Evolutionary conservation across 2,329 filamentous ascomycete genomes (phyloP).

Genomic region (Cytospora piceicola): DNA sequence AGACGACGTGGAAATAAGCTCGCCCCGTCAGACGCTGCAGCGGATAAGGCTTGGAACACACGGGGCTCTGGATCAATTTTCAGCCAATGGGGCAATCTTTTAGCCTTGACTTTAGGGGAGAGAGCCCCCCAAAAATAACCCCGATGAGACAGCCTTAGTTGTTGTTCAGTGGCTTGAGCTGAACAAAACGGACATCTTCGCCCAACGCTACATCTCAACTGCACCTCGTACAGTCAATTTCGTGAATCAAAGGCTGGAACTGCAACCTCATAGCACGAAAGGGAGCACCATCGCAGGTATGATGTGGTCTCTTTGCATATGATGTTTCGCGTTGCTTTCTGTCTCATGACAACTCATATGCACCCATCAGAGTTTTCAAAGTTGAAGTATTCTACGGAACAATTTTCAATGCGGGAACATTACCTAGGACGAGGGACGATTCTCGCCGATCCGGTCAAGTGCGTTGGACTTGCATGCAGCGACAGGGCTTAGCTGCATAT

Average conservation of each 20-base stretch:
- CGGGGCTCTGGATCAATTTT: conserved; percentile 9
- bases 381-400: neutral
- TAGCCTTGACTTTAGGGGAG: conserved; percentile 28
- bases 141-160: neutral
- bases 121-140: conserved; percentile 15
- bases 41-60: conserved; percentile 33
- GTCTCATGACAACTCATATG: conserved; percentile 28
- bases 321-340: conserved; percentile 10
- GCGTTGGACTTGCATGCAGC: conserved; percentile 24
- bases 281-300: neutral
- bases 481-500: conserved; percentile 10
- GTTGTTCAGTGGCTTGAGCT: conserved; percentile 12
- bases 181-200: neutral
- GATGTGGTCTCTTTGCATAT: conserved; percentile 4
- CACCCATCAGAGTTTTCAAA: conserved; percentile 23
- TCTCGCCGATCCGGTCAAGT: conserved; percentile 3
- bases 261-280: neutral
- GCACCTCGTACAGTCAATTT: neutral
- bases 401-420: neutral
- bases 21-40: conserved; percentile 23
- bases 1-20: conserved; percentile 27
- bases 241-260: neutral
- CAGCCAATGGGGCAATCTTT: conserved; percentile 34
- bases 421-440: conserved; percentile 10
- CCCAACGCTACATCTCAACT: conserved; percentile 8